Evolutionary conservation across 805 yeast species (phyloP).

Genomic region (Ogataea pignaliae): DNA sequence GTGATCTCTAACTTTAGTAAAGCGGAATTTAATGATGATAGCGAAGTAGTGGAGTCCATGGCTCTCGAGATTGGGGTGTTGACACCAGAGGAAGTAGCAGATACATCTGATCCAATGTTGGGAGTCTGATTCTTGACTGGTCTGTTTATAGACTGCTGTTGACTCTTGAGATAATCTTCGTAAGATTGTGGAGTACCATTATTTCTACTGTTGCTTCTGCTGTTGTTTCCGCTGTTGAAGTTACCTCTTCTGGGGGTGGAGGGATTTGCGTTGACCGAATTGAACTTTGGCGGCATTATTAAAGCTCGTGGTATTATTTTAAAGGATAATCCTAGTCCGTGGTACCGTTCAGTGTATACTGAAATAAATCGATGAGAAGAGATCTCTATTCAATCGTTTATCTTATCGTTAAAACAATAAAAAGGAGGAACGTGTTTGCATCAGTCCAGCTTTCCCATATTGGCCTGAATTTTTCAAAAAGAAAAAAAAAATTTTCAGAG

Average conservation of each 20-base stretch:
- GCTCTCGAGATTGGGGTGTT: conserved; percentile 24
- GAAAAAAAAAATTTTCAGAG: too few relatives aligned
- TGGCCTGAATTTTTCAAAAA: too few relatives aligned
- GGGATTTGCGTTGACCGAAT: conserved; percentile 28
- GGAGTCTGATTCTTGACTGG: conserved; percentile 15
- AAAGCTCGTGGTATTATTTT: too few relatives aligned
- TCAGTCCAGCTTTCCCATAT: too few relatives aligned
- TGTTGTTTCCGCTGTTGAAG: conserved; percentile 3
- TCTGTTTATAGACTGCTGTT: conserved; percentile 25
- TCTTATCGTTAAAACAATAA: too few relatives aligned
- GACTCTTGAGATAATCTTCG: conserved; percentile 49
- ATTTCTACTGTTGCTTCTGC: conserved; percentile 8
- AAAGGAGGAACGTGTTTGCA: too few relatives aligned
- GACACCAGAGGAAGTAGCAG: conserved; percentile 28
- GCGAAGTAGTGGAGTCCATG: conserved; percentile 57
- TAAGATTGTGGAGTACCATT: conserved; percentile 32
- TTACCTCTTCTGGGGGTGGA: conserved; percentile 26
- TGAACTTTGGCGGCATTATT: conserved; percentile 39
- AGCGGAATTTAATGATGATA: conserved; percentile 62
- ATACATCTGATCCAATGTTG: conserved; percentile 18
- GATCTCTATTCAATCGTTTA: too few relatives aligned
- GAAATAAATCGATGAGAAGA: too few relatives aligned
- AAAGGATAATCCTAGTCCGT: too few relatives aligned
- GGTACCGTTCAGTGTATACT: too few relatives aligned
- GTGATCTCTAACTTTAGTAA: conserved; percentile 58